Evolutionary conservation across 2,329 filamentous ascomycete species (phyloP).

Genomic region (Eutypa lata): DNA sequence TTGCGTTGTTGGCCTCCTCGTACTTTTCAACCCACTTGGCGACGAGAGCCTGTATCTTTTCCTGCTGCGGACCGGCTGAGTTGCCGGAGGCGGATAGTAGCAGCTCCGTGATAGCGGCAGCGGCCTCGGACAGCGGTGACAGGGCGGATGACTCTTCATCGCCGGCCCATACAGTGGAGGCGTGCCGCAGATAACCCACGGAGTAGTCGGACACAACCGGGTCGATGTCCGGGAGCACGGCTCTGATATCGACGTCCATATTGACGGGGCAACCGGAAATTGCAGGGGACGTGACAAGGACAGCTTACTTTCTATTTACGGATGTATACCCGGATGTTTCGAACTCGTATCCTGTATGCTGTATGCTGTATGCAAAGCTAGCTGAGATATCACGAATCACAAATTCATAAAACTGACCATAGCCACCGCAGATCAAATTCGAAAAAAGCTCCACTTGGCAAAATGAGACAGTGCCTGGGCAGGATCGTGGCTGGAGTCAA

Average conservation of each 20-base stretch:
- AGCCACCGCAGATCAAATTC: not conserved
- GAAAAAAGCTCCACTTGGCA: not conserved
- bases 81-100: constrained; percentile 91
- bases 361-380: not conserved
- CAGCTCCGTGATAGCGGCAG: constrained; percentile 78
- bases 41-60: constrained; percentile 77
- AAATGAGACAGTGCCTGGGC: not conserved
- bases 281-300: constrained; percentile 3
- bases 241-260: constrained; percentile 88
- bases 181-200: constrained; percentile 90
- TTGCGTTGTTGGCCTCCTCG: constrained; percentile 71
- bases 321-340: not conserved
- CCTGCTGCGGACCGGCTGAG: constrained; percentile 66
- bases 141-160: constrained; percentile 68
- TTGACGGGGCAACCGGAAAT: constrained; percentile 12
- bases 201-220: constrained; percentile 88
- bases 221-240: constrained; percentile 82
- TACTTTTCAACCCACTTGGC: constrained; percentile 86
- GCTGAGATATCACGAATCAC: not conserved
- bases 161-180: constrained; percentile 75
- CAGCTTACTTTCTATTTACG: not conserved
- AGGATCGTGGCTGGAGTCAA: not conserved
- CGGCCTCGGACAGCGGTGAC: constrained; percentile 81
- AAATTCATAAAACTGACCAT: not conserved
- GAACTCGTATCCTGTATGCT: too few species aligned